Evolutionary conservation across 768 basidiomycete species (phyloP), one percentile per base, ranked within the genome.

Genomic region (Auriscalpium orientale): DNA sequence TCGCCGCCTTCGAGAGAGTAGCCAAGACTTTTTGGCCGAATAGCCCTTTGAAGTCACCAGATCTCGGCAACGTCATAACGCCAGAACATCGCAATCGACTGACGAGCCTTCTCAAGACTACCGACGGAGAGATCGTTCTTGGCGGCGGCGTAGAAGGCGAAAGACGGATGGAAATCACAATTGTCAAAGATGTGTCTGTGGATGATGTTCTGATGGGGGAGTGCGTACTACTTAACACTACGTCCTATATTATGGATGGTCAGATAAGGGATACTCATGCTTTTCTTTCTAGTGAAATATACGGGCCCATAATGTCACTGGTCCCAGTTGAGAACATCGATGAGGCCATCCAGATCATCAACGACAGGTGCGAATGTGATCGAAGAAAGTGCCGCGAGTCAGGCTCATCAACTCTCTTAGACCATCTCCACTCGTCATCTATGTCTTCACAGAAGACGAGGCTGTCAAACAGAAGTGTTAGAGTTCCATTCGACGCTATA

Each of bases 291-390:
- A 62, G 62, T 12, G 73, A 74, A 58, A 65, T 74, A 28, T 74
- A 73, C 54, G 73, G 71, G 12, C 72, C 73, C 2, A 54, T 74
- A 12, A 55, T 74, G 7, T 67, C 71, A 8, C 56, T 74, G 57
- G 53, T 73, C 9, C 59, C 70, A 40, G 63, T 69, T 8, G 57
- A 59, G 8, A 52, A 58, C 22, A 43, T 65, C 33, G 58, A 68
- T 3, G 60, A 65, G 11, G 69, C 69, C 18, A 58, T 70, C 22
- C 55, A 51, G 9, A 55, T 61, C 49, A 63, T 70, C 44, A 21
- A 33, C 43, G 28, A 33, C 46, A 35, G 13, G n/a, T 57, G 21
- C 22, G 53, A 15, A 53, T 33, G 2, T 57, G 11, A 16, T 22
- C 18, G 22, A n/a, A 46, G 3, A 48, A 33, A 8, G 15, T 38